phyloP scores from a whole-genome alignment of 164 flowering plant species.

The Platanus orientalis region DNA sequence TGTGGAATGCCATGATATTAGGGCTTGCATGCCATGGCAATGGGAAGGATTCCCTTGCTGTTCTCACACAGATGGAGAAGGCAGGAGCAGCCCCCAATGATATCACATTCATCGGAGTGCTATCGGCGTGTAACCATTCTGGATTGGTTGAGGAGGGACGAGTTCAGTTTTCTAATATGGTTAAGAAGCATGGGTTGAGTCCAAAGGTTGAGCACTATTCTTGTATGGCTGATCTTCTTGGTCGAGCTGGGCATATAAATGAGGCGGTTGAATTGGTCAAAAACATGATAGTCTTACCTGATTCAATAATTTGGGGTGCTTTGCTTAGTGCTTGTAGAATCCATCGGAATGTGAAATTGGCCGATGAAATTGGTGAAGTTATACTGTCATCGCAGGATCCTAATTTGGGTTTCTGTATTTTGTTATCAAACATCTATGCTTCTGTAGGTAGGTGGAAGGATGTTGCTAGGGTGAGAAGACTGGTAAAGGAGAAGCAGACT shows the following conservation, averaged over 20 bases:
- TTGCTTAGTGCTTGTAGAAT: constrained; percentile 17
- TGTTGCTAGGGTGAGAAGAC: constrained; percentile 14
- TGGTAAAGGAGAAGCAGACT: constrained; percentile 6
- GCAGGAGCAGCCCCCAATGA: constrained; percentile 2
- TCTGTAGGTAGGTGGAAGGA: constrained; percentile 21
- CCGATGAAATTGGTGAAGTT: constrained; percentile 10
- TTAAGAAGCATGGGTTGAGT: constrained; percentile 7
- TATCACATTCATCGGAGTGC: constrained; percentile 12
- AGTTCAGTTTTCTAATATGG: constrained; percentile 4
- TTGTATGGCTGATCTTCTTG: constrained; percentile 21
- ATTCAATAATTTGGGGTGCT: constrained; percentile 19
- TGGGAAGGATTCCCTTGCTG: constrained; percentile 11
- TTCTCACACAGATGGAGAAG: constrained; percentile 15
- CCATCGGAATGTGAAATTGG: constrained; percentile 15
- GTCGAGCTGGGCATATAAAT: constrained; percentile 15
- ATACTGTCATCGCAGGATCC: background rate
- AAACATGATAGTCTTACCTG: constrained; percentile 12
- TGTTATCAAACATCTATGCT: constrained; percentile 19
- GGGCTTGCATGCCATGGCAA: constrained; percentile 13
- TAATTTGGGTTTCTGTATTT: constrained; percentile 10
- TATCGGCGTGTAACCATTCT: constrained; percentile 17
- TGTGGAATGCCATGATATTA: constrained; percentile 20
- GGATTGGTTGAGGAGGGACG: constrained; percentile 16
- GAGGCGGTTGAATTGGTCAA: constrained; percentile 16
- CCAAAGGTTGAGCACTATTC: constrained; percentile 16